These are phyloP conservation scores for Alternaria ventricosa DNA, from an alignment of 2,329 filamentous ascomycete species.

Conservation along the genomic window DNA sequence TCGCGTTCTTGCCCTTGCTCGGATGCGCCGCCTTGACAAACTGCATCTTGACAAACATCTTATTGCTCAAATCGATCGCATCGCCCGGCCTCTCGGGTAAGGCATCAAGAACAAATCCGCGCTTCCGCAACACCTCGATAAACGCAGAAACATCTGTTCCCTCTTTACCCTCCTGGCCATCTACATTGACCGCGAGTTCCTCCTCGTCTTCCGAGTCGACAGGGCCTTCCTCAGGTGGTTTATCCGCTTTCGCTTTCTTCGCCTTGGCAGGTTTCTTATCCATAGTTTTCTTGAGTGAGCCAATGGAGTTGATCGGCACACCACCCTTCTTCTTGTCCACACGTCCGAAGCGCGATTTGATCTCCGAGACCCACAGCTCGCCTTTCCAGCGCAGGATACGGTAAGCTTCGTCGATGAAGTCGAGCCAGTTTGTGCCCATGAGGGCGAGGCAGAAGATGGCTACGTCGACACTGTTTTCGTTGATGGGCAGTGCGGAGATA, in stretches of 20 bases:
- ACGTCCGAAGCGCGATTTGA: constrained; percentile 87
- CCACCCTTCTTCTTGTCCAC: constrained; percentile 57
- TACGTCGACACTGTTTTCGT: constrained; percentile 78
- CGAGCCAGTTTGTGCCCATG: constrained; percentile 99
- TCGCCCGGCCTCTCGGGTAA: constrained; percentile 61
- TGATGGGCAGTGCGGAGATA: constrained; percentile 81
- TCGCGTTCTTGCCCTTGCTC: constrained; percentile 75
- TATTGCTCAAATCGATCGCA: constrained; percentile 83
- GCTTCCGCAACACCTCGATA: constrained; percentile 77
- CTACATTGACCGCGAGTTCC: constrained; percentile 68
- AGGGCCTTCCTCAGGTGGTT: constrained; percentile 56
- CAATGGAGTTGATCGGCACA: constrained; percentile 69
- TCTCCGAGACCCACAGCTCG: constrained; percentile 96
- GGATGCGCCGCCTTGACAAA: constrained; percentile 86
- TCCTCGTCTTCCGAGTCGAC: constrained; percentile 63
- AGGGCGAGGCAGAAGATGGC: constrained; percentile 94
- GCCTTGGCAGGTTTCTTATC: constrained; percentile 26
- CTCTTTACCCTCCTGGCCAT: constrained; percentile 67
- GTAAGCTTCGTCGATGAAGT: constrained; percentile 95
- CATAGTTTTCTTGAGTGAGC: constrained; percentile 47
- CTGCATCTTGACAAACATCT: constrained; percentile 98
- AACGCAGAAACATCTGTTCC: constrained; percentile 90
- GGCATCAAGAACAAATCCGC: constrained; percentile 79
- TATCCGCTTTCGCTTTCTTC: constrained; percentile 53
- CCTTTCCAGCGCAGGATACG: constrained; percentile 90